Evolutionary conservation across 2,329 filamentous ascomycete species (phyloP), one percentile per base, ranked within the genome.

Genomic region (Cordyceps cateniannulata): DNA sequence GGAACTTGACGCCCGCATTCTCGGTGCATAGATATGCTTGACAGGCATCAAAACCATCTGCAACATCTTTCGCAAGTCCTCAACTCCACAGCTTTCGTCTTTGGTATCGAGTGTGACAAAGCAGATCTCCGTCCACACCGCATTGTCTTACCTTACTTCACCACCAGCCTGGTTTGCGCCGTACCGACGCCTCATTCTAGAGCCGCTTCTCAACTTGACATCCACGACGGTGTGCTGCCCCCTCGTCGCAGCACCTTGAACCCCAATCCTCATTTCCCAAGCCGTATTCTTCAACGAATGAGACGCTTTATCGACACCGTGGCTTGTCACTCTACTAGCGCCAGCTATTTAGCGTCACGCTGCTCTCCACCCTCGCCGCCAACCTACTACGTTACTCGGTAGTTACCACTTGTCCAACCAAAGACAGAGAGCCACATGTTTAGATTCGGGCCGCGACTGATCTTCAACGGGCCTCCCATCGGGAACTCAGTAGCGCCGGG

Each of bases 251-350:
- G 16, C 12, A 16, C 8, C 16, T 14, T 12, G 9, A 27, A n/a
- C n/a, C n/a, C 27, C 14, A 14, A 25, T 7, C 16, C 14, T 24
- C 54, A 57, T 35, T 27, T 53, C 20, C 10, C 14, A n/a, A 24
- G 18, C n/a, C 22, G 24, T 44, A 42, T 44, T 35, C 50, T 42
- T 42, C 18, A 50, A 44, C 51, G 59, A 60, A 60, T 60, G 4
- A 44, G 51, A 60, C 6, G 22, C 24, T 29, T 24, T 32, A 32
- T 16, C 59, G 25, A 32, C 59, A 42, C 25, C 20, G 24, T 55
- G 59, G 59, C 35, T 38, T 44, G 51, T 61, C 59, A 61, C 58
- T 22, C 48, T 35, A 22, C 50, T 55, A 56, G 59, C 59, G 51
- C 59, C 51, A 18, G 48, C 35, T 59, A 14, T 24, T 51, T 51